phyloP scores from a whole-genome alignment of 2,329 filamentous ascomycete species.

The Magnaporthiopsis incrustans region DNA sequence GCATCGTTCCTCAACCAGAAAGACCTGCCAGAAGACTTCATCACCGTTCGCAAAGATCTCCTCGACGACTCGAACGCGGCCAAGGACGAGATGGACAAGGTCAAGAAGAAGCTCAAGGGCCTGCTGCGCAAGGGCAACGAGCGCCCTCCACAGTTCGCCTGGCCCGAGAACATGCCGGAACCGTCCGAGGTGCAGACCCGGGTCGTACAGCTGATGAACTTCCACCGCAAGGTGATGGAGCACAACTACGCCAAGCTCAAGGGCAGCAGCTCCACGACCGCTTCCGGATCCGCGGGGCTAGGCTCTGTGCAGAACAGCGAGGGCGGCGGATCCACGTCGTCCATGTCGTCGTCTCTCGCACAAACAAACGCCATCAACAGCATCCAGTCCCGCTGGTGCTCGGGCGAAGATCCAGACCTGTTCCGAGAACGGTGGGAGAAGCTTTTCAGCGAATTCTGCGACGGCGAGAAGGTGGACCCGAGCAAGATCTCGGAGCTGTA shows the following conservation, averaged over 20 bases:
- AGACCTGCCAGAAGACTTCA: slow-evolving; percentile 76
- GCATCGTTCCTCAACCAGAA: slow-evolving; percentile 82
- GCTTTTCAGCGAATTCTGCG: slow-evolving; percentile 91
- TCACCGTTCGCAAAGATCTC: slow-evolving; percentile 86
- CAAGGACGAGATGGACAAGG: slow-evolving; percentile 99
- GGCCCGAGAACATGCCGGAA: slow-evolving; percentile 91
- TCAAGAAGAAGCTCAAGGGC: slow-evolving; percentile 98
- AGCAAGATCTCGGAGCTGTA: slow-evolving; percentile 98
- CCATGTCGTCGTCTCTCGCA: slow-evolving; percentile 23
- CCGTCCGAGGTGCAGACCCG: slow-evolving; percentile 86
- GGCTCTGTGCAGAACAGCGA: background rate
- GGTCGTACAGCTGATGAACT: slow-evolving; percentile 95
- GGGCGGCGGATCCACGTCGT: background rate
- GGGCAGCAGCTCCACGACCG: slow-evolving; percentile 21
- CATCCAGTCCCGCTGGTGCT: slow-evolving; percentile 92
- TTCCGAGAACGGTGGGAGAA: slow-evolving; percentile 99
- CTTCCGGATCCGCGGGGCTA: background rate
- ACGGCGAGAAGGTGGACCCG: slow-evolving; percentile 95
- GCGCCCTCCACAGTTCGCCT: slow-evolving; percentile 93
- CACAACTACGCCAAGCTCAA: slow-evolving; percentile 80
- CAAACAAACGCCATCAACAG: slow-evolving; percentile 55
- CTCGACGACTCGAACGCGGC: slow-evolving; percentile 96
- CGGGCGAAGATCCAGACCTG: slow-evolving; percentile 85
- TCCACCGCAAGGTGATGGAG: slow-evolving; percentile 90
- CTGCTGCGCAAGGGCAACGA: slow-evolving; percentile 87